Evolutionary conservation across 176 grass and related monocot species (phyloP).

Genomic region (Microstegium vimineum): DNA sequence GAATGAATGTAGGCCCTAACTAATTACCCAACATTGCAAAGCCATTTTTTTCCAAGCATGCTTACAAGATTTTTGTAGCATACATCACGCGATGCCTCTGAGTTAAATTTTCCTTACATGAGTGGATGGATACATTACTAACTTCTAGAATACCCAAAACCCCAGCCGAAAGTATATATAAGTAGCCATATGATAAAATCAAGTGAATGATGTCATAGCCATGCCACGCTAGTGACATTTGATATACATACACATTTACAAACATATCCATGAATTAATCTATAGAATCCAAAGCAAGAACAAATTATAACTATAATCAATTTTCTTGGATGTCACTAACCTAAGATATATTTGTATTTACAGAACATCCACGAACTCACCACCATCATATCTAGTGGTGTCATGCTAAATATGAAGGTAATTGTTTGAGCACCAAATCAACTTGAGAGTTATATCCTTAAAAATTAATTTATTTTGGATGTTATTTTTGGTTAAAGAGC

Average conservation of each 20-base stretch:
- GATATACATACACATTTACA: not conserved
- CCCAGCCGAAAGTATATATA: too few species aligned
- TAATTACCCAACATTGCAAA: not conserved
- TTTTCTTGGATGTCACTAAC: not conserved
- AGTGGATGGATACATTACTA: not conserved
- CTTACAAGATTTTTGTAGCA: not conserved
- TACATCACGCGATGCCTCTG: not conserved
- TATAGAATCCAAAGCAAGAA: not conserved
- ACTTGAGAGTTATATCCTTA: too few species aligned
- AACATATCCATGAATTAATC: too few species aligned
- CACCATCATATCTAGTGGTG: not conserved
- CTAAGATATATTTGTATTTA: not conserved
- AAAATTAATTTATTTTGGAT: too few species aligned
- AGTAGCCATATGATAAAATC: too few species aligned
- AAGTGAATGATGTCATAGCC: not conserved
- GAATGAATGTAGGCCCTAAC: not conserved
- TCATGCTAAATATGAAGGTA: too few species aligned
- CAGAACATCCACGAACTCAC: not conserved
- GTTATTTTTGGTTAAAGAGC: too few species aligned
- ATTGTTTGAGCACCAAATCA: too few species aligned
- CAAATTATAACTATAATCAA: not conserved
- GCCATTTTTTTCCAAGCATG: not conserved
- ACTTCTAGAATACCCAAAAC: too few species aligned
- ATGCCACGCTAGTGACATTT: not conserved
- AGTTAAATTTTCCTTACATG: not conserved